phyloP scores from a whole-genome alignment of 1,284 basidiomycete species.

The Rhodotorula sp. region DNA sequence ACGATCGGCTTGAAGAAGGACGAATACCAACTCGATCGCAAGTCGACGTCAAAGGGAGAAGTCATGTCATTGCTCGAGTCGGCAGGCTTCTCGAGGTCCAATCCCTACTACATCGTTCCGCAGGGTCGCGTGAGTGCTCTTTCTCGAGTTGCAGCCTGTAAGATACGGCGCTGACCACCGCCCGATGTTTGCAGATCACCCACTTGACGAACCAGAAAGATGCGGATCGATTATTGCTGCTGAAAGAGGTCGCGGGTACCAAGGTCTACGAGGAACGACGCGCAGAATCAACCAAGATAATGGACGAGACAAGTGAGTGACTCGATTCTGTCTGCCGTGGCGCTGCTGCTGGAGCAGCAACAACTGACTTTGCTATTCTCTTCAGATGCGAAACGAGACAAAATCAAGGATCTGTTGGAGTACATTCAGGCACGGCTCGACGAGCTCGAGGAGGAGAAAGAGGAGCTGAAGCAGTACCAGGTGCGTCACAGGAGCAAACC shows the following conservation, averaged over 20 bases:
- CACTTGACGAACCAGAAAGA: slow-evolving; percentile 97
- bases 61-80: slow-evolving; percentile 94
- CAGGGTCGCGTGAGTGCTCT: slow-evolving; percentile 78
- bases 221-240: slow-evolving; percentile 81
- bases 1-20: slow-evolving; percentile 99
- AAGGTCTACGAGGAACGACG: slow-evolving; percentile 97
- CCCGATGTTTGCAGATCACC: slow-evolving; percentile 67
- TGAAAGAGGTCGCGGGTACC: slow-evolving; percentile 98
- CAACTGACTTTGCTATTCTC: slow-evolving; percentile 1
- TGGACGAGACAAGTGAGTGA: slow-evolving; percentile 76
- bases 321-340: neutral
- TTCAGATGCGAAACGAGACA: slow-evolving; percentile 75
- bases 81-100: slow-evolving; percentile 94
- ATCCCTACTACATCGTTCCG: slow-evolving; percentile 98
- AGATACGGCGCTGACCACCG: too few species aligned
- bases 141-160: too few species aligned
- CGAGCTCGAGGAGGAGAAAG: slow-evolving; percentile 96
- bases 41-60: slow-evolving; percentile 91
- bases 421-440: slow-evolving; percentile 85
- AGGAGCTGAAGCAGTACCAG: slow-evolving; percentile 94
- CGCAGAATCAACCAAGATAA: slow-evolving; percentile 86
- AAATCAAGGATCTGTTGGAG: slow-evolving; percentile 84
- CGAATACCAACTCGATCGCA: slow-evolving; percentile 95
- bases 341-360: neutral
- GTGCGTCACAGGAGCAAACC: slow-evolving; percentile 42